Conservation (phyloP, 768 basidiomycete species). For the Calocybe gangraenosa region DNA sequence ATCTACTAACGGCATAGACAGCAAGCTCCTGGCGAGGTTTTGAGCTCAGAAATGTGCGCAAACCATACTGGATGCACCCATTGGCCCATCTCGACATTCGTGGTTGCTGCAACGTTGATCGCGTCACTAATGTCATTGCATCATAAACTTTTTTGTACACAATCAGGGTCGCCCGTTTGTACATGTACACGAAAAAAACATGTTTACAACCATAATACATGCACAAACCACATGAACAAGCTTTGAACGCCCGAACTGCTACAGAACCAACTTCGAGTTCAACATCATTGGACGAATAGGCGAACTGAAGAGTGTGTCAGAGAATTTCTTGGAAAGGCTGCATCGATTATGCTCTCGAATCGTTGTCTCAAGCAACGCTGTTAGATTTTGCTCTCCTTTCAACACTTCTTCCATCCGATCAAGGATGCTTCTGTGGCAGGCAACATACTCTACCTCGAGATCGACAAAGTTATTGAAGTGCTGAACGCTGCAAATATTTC, state of each 20-base stretch:
- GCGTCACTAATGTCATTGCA: too few species aligned
- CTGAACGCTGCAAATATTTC: slow-evolving; percentile 30
- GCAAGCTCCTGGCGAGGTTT: not conserved
- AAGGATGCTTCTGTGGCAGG: slow-evolving; percentile 34
- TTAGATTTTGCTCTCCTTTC: slow-evolving; percentile 33
- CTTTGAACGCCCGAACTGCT: too few species aligned
- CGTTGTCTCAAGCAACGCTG: slow-evolving; percentile 29
- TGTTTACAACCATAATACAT: too few species aligned
- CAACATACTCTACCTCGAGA: slow-evolving; percentile 51
- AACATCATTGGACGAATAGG: slow-evolving; percentile 21
- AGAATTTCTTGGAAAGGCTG: slow-evolving; percentile 46
- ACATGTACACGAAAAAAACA: too few species aligned
- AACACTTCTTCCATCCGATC: slow-evolving; percentile 38
- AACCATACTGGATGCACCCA: not conserved
- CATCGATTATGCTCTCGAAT: slow-evolving; percentile 47
- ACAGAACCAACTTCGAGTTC: slow-evolving; percentile 14
- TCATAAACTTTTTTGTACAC: too few species aligned
- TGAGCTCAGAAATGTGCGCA: slow-evolving; percentile 1
- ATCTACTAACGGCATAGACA: not conserved
- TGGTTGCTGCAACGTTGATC: slow-evolving; percentile 11
- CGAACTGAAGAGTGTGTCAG: slow-evolving; percentile 35
- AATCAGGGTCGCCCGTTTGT: too few species aligned
- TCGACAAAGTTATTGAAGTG: slow-evolving; percentile 53
- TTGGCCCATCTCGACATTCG: slow-evolving; percentile 11
- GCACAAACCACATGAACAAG: too few species aligned